phyloP scores from a whole-genome alignment of 2,329 filamentous ascomycete genomes.

The Ophiostoma tasmaniense region DNA sequence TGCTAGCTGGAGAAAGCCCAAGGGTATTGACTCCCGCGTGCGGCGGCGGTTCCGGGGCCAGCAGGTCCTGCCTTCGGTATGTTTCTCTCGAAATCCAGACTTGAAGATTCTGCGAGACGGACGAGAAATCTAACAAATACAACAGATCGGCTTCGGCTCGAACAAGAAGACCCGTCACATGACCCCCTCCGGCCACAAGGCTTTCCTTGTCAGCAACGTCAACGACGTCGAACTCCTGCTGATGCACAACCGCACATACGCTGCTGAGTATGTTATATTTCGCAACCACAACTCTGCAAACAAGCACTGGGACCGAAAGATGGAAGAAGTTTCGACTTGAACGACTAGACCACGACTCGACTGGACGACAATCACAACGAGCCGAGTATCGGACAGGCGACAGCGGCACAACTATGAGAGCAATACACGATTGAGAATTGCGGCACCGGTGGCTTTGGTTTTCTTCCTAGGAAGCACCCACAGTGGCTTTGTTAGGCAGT shows the following conservation, averaged over 20 bases:
- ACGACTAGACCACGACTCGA: not conserved
- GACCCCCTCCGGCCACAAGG: constrained; percentile 99
- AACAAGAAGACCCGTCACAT: constrained; percentile 99
- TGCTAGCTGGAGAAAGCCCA: constrained; percentile 92
- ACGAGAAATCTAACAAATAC: constrained; percentile 8
- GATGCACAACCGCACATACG: constrained; percentile 99
- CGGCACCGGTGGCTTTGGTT: not conserved
- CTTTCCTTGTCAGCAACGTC: constrained; percentile 97
- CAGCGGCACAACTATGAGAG: not conserved
- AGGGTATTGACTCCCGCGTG: constrained; percentile 99
- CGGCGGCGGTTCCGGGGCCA: constrained; percentile 95
- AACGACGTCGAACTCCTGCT: constrained; percentile 94
- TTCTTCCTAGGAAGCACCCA: not conserved
- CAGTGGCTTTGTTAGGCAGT: not conserved
- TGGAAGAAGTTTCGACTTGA: constrained; percentile 2
- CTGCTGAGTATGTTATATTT: constrained; percentile 79
- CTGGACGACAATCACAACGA: not conserved
- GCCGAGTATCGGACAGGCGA: not conserved
- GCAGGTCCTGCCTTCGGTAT: constrained; percentile 95
- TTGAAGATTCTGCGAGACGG: not conserved
- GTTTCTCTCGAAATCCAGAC: constrained; percentile 31
- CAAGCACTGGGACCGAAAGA: not conserved
- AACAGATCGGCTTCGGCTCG: constrained; percentile 95
- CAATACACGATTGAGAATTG: not conserved
- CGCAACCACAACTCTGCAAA: not conserved